A percentile compares a stretch with the other conserved stretches of the same genome.
phyloP scores from a whole-genome alignment of 2,329 filamentous ascomycete genomes.

The Phoma sp. region DNA sequence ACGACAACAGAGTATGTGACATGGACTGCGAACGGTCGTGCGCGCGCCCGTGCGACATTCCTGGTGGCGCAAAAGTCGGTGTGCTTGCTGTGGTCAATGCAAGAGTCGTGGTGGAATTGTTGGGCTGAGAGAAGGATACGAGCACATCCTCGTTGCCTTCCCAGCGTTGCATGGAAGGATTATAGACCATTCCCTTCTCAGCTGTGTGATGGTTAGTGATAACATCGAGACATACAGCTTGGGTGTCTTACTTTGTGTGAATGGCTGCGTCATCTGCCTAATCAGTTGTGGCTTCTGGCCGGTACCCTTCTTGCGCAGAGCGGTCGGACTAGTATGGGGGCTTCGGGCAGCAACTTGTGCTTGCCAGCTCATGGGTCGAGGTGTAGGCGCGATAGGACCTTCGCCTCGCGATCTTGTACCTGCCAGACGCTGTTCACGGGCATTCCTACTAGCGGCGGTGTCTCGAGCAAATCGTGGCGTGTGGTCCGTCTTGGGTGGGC shows the following conservation, averaged over 20 bases:
- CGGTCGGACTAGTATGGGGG: constrained; percentile 58
- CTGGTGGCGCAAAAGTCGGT: constrained; percentile 48
- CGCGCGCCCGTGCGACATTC: constrained; percentile 36
- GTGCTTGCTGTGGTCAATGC: constrained; percentile 50
- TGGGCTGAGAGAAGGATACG: constrained; percentile 69
- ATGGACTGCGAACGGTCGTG: constrained; percentile 48
- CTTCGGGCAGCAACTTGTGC: constrained; percentile 60
- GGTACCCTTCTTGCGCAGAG: constrained; percentile 57
- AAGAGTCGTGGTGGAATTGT: constrained; percentile 57
- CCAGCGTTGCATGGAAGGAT: constrained; percentile 85
- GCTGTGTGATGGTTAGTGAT: constrained; percentile 59
- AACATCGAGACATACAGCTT: constrained; percentile 4
- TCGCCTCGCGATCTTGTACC: constrained; percentile 53
- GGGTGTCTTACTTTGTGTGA: constrained; percentile 75
- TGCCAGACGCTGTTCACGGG: constrained; percentile 66
- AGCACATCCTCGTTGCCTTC: constrained; percentile 94
- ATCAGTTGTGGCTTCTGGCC: constrained; percentile 87
- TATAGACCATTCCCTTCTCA: constrained; percentile 96
- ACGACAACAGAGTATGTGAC: constrained; percentile 52
- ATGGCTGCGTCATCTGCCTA: constrained; percentile 78
- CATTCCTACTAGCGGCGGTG: constrained; percentile 70
- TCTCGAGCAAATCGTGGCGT: constrained; percentile 71
- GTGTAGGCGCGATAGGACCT: constrained; percentile 56
- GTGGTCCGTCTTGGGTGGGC: constrained; percentile 58
- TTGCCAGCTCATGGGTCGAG: constrained; percentile 66